These are phyloP conservation scores for Dryas integrifolia DNA, from an alignment of 331 rosid genomes.

Conservation along the genomic window DNA sequence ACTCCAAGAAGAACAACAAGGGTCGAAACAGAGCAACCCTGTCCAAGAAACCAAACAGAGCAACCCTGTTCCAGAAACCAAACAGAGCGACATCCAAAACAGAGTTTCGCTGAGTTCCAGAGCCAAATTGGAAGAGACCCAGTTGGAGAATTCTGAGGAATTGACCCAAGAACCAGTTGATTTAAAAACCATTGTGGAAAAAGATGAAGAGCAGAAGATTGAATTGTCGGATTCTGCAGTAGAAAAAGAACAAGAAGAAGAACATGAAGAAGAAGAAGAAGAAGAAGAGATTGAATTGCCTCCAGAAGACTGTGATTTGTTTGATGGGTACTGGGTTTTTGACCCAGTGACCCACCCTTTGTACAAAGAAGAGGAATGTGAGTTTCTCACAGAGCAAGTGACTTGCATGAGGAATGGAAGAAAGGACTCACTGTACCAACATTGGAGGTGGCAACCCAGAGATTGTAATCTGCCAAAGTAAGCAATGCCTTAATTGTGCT, in stretches of 20 bases:
- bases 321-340: constrained; percentile 72
- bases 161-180: constrained; percentile 32
- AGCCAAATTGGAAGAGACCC: constrained; percentile 39
- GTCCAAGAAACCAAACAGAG: constrained; percentile 22
- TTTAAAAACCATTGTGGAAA: constrained; percentile 24
- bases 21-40: constrained; percentile 17
- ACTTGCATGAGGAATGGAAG: constrained; percentile 93
- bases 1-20: constrained; percentile 32
- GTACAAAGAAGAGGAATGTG: constrained; percentile 86
- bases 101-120: constrained; percentile 36
- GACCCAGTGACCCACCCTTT: constrained; percentile 72
- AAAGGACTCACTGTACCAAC: constrained; percentile 72
- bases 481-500: not conserved
- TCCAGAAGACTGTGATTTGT: constrained; percentile 82
- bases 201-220: constrained; percentile 42
- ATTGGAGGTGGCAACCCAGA: constrained; percentile 97
- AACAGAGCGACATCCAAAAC: constrained; percentile 20
- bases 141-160: constrained; percentile 40
- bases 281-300: constrained; percentile 66
- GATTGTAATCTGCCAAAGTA: constrained; percentile 89
- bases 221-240: constrained; percentile 26
- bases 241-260: constrained; percentile 9
- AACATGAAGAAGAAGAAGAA: constrained; percentile 40
- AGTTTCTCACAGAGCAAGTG: constrained; percentile 75
- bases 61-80: constrained; percentile 5